Base-by-base conservation (phyloP, 257 asterid genomes). In the Avicennia marina region DNA sequence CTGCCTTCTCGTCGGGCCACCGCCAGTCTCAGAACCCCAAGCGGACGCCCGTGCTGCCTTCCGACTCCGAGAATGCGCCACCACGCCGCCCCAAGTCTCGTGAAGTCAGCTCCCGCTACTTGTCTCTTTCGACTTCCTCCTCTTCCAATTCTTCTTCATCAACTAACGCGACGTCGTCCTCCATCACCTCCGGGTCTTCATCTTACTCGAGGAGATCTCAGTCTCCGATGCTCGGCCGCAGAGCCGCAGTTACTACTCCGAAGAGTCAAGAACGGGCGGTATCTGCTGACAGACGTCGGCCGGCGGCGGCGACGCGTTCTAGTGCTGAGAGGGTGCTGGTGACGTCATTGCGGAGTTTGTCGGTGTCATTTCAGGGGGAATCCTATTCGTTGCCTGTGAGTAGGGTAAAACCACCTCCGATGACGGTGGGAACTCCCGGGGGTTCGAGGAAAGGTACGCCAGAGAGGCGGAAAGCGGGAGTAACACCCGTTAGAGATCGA, bases 281-380 rank as follows among this genome's bases (percentile, higher is more conserved):
- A 46, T 71, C 80, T 21, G 75, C 70, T 4, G 96, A 83, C 70
- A 72, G 82, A 7, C 71, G 77, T 9, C 74, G 81, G 9, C 76
- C 78, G 38, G 64, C 53, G 53, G 40, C 32, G 15, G 2, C 58
- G 7, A 61, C 77, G 64, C 69, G 73, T 52, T 81, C 94, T 17
- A 62, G 34, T 63, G 87, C 87, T 6, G 86, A 76, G 51, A 83
- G 60, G 77, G 54, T 78, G 77, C 56, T 90, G 61, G 67, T 74
- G 74, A 65, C 71, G 52, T 80, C 96, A 10, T 68, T 81, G 55
- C 71, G 94, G 78, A 82, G 89, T 56, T 69, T 82, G 33, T 84
- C 96, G 0, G 95, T 82, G 19, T 87, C 98, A 36, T 87, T 90
- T 79, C 96, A 87, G 74, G 96, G 98, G 40, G 81, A 82, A 44